Percentiles rank a stretch among this genome's conserved stretches.
phyloP scores from a whole-genome alignment of 129 eudicot species.

The Apium graveolens region DNA sequence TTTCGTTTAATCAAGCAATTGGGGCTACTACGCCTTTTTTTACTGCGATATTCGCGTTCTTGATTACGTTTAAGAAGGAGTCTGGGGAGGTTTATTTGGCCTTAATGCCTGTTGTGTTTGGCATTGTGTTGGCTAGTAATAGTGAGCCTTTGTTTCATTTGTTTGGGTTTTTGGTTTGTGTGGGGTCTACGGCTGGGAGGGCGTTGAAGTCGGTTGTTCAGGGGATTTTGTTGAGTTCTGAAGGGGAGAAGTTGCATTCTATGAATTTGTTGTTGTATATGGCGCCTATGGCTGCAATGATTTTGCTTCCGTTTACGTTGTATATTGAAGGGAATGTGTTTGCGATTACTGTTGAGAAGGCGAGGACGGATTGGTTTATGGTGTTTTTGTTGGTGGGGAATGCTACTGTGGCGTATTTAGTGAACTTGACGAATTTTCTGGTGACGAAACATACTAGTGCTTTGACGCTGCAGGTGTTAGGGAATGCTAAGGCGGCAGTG shows the following conservation, averaged over 20 bases:
- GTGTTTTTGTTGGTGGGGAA: constrained; percentile 55
- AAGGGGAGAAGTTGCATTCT: constrained; percentile 17
- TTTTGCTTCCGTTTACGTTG: constrained; percentile 29
- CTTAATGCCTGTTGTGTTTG: constrained; percentile 14
- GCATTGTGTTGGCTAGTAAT: constrained; percentile 18
- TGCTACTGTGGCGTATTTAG: constrained; percentile 77
- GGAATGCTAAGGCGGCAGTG: constrained; percentile 11
- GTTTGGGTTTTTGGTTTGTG: constrained; percentile 17
- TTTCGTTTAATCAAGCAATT: constrained; percentile 18
- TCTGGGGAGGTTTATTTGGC: constrained; percentile 29
- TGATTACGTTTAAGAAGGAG: constrained; percentile 69
- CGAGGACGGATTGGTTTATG: constrained; percentile 47
- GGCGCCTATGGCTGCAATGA: constrained; percentile 21
- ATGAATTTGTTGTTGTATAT: constrained; percentile 21
- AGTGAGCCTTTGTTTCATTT: constrained; percentile 19
- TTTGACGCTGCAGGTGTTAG: constrained; percentile 5
- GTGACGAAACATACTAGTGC: constrained; percentile 10
- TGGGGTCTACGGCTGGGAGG: constrained; percentile 15
- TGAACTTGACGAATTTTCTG: constrained; percentile 29
- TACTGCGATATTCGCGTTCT: constrained; percentile 68
- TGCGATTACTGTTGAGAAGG: constrained; percentile 43
- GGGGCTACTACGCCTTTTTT: constrained; percentile 19
- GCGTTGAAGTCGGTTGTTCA: constrained; percentile 19
- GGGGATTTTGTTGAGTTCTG: constrained; percentile 15
- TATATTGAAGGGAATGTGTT: constrained; percentile 74